Evolutionary conservation across 306 rosid genomes (phyloP).

Genomic region (Pachyrhizus erosus): DNA sequence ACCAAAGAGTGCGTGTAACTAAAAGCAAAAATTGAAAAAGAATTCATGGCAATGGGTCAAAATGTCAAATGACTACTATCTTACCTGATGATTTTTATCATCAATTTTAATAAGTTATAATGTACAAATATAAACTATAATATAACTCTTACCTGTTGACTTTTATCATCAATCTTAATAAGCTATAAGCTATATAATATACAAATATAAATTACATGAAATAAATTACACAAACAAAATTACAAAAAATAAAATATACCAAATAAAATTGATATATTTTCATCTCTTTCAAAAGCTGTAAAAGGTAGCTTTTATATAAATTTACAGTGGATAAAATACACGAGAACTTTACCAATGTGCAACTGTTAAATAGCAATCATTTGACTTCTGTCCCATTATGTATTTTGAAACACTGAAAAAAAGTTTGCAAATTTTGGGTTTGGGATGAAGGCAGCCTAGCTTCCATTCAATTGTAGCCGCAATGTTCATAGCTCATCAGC

Average conservation of each 20-base stretch:
- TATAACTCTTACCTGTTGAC: not conserved
- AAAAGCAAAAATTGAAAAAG: not conserved
- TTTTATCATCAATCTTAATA: not conserved
- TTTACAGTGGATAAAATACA: conserved; percentile 32
- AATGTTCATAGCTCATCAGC: conserved; percentile 17
- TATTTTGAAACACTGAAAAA: not conserved
- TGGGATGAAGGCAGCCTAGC: not conserved
- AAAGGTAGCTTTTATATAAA: not conserved
- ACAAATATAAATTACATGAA: not conserved
- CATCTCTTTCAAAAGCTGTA: not conserved
- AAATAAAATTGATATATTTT: not conserved
- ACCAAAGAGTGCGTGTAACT: not conserved
- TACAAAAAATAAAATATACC: not conserved
- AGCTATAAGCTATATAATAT: not conserved
- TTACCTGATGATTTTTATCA: not conserved
- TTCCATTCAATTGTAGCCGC: not conserved
- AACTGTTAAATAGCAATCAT: not conserved
- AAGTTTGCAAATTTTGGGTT: not conserved
- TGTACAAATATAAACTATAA: not conserved
- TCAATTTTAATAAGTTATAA: not conserved
- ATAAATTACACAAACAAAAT: not conserved
- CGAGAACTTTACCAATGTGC: conserved; percentile 5
- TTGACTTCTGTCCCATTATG: not conserved
- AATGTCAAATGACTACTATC: not conserved
- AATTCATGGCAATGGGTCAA: not conserved